phyloP scores from a whole-genome alignment of 768 basidiomycete species.

The Chalciporus pseudorubinellus region DNA sequence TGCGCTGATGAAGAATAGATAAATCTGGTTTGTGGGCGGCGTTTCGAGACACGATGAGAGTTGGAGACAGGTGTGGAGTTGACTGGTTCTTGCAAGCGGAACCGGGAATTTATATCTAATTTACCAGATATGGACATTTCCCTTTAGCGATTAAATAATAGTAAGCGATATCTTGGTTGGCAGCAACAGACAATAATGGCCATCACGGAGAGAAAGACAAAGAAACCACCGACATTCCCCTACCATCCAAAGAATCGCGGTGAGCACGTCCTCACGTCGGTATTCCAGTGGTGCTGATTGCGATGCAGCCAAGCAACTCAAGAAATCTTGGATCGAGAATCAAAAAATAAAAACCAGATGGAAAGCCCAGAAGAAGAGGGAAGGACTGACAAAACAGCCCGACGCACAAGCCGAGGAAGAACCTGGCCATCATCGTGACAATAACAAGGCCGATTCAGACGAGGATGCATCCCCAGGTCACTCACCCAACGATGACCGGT shows the following conservation, averaged over 20 bases:
- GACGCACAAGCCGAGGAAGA: not conserved
- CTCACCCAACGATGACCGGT: not conserved
- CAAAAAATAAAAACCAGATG: slow-evolving; percentile 78
- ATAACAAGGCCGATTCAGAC: not conserved
- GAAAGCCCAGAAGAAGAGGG: slow-evolving; percentile 65
- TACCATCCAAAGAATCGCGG: slow-evolving; percentile 66
- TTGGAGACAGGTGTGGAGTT: slow-evolving; percentile 17
- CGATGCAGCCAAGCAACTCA: slow-evolving; percentile 69
- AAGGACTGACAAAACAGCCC: slow-evolving; percentile 30
- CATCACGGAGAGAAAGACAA: slow-evolving; percentile 27
- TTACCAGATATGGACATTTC: slow-evolving; percentile 4
- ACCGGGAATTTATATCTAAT: slow-evolving; percentile 24
- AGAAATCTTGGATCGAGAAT: slow-evolving; percentile 74
- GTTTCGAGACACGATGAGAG: slow-evolving; percentile 36
- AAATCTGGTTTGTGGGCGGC: slow-evolving; percentile 47
- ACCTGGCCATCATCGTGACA: not conserved
- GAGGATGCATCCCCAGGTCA: not conserved
- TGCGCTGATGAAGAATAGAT: slow-evolving; percentile 61
- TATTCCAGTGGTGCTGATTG: slow-evolving; percentile 3
- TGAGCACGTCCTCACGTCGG: slow-evolving; percentile 28
- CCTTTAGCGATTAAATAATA: slow-evolving; percentile 20
- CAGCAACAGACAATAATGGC: not conserved
- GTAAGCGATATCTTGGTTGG: slow-evolving; percentile 15
- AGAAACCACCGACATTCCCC: slow-evolving; percentile 67
- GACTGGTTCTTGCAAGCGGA: slow-evolving; percentile 10